Conservation (phyloP, 352 stramenopile genomes). For the Pythium sp. region DNA sequence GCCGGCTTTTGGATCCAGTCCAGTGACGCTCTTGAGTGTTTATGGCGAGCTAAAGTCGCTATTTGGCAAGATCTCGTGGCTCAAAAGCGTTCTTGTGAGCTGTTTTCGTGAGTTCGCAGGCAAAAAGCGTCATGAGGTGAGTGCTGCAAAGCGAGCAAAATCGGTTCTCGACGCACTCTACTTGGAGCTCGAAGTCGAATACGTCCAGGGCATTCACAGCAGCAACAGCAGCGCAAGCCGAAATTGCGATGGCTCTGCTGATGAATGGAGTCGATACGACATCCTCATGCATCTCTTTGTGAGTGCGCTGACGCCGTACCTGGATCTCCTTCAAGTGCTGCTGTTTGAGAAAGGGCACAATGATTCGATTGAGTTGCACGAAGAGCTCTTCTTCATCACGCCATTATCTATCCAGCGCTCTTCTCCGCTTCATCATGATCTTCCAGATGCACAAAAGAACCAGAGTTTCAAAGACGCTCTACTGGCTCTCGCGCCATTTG, state of each 20-base stretch:
- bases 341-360: conserved; percentile 48
- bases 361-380: conserved; percentile 35
- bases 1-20: neutral
- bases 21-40: conserved; percentile 39
- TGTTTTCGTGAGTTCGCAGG: conserved; percentile 31
- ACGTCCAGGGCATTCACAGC: conserved; percentile 31
- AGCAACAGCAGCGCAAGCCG: neutral
- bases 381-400: conserved; percentile 54
- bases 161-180: conserved; percentile 46
- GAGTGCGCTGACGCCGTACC: conserved; percentile 41
- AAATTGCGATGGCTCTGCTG: neutral
- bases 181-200: conserved; percentile 33
- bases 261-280: conserved; percentile 35
- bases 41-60: conserved; percentile 42
- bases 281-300: conserved; percentile 48
- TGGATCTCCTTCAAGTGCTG: conserved; percentile 44
- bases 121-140: conserved; percentile 26
- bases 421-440: conserved; percentile 16
- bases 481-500: conserved; percentile 39
- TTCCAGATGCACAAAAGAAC: conserved; percentile 16
- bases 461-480: conserved; percentile 46
- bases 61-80: conserved; percentile 43
- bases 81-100: conserved; percentile 27
- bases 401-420: conserved; percentile 3
- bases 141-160: conserved; percentile 34